These are phyloP conservation scores for Paramecium octaurelia DNA, from an alignment of 73 alveolate genomes.

Conservation along the genomic window DNA sequence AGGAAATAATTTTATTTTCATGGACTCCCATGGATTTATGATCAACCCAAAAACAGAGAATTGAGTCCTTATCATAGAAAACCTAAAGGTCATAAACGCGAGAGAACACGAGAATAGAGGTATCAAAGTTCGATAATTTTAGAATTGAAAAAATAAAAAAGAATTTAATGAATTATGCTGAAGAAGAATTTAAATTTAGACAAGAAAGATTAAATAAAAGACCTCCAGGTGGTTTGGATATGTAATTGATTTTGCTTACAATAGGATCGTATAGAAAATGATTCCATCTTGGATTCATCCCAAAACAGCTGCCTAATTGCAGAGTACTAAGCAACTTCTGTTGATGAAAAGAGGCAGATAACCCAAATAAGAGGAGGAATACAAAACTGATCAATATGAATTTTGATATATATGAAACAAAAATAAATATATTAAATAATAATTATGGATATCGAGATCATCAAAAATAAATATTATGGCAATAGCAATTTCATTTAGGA, in stretches of 20 bases:
- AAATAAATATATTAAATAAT: background rate
- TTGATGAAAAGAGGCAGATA: conserved; percentile 2
- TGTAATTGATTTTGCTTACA: background rate
- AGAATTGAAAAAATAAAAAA: conserved; percentile 39
- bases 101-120: conserved; percentile 9
- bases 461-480: background rate
- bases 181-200: conserved; percentile 36
- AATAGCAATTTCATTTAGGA: background rate
- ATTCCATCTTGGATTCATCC: conserved; percentile 37
- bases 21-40: conserved; percentile 62
- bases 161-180: background rate
- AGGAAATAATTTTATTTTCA: conserved; percentile 54
- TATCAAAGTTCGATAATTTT: background rate
- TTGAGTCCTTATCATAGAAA: conserved; percentile 44
- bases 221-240: conserved; percentile 41
- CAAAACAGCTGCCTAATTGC: background rate
- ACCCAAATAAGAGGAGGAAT: background rate
- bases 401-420: background rate
- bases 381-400: background rate
- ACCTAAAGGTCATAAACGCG: conserved; percentile 58
- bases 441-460: conserved; percentile 25
- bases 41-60: conserved; percentile 39
- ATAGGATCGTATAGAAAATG: conserved; percentile 27
- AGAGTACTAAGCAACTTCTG: background rate
- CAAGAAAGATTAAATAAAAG: conserved; percentile 29